phyloP scores from a whole-genome alignment of 2,329 filamentous ascomycete species.

The Penicillium capsulatum region DNA sequence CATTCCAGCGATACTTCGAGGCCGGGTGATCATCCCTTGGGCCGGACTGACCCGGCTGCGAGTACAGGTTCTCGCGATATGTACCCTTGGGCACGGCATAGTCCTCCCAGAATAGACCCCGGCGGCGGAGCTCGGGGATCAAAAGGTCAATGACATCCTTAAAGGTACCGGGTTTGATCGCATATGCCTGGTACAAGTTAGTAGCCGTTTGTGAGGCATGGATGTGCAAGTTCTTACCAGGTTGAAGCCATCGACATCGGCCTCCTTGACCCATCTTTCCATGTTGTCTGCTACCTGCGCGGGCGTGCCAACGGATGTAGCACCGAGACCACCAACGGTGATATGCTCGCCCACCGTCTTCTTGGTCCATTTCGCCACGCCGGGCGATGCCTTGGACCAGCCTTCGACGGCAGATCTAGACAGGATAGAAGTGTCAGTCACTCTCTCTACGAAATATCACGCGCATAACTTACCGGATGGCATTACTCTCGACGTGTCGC shows the following conservation, averaged over 20 bases:
- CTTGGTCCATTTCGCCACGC: slow-evolving; percentile 67
- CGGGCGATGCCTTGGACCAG: slow-evolving; percentile 55
- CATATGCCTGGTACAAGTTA: slow-evolving; percentile 54
- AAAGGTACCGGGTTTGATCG: slow-evolving; percentile 64
- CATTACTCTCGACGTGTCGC: slow-evolving; percentile 58
- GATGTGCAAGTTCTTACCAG: slow-evolving; percentile 49
- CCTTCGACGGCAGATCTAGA: slow-evolving; percentile 48
- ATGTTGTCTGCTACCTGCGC: slow-evolving; percentile 63
- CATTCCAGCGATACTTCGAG: slow-evolving; percentile 37
- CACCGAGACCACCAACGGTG: slow-evolving; percentile 63
- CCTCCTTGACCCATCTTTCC: slow-evolving; percentile 63
- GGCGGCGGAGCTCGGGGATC: slow-evolving; percentile 58
- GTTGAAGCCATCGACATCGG: slow-evolving; percentile 72
- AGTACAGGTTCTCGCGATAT: slow-evolving; percentile 39
- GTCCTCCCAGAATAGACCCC: slow-evolving; percentile 47
- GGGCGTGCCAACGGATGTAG: slow-evolving; percentile 61
- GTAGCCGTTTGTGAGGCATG: not conserved
- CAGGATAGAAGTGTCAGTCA: slow-evolving; percentile 4
- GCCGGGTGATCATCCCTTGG: slow-evolving; percentile 36
- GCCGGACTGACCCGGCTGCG: slow-evolving; percentile 31
- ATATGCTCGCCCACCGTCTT: slow-evolving; percentile 64
- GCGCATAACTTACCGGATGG: slow-evolving; percentile 44
- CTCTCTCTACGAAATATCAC: no score
- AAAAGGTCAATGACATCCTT: slow-evolving; percentile 63
- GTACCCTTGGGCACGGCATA: slow-evolving; percentile 37